phyloP scores from a whole-genome alignment of 2,329 filamentous ascomycete species.

The Trichoderma aggressivum region DNA sequence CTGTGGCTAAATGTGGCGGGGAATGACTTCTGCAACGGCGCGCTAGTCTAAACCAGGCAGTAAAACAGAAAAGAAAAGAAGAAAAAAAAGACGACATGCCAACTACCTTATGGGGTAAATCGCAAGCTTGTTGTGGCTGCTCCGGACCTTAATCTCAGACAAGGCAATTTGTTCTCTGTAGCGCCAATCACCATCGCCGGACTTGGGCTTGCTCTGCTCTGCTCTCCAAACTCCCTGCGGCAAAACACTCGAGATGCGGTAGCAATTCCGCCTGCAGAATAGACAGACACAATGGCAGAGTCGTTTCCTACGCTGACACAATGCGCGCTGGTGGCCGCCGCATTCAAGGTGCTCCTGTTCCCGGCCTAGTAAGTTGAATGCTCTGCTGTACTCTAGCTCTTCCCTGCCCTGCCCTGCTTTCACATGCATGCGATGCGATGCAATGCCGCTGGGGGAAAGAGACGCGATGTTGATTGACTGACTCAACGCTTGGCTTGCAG shows the following conservation, averaged over 20 bases:
- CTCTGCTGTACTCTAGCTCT: neutral
- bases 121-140: neutral
- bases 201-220: neutral
- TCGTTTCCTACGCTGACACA: slow-evolving; percentile 84
- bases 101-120: slow-evolving; percentile 10
- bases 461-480: neutral
- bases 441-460: neutral
- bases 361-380: slow-evolving; percentile 74
- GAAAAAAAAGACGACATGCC: neutral
- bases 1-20: slow-evolving; percentile 18
- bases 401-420: neutral
- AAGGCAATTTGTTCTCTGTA: slow-evolving; percentile 2
- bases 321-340: slow-evolving; percentile 79
- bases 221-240: neutral
- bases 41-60: slow-evolving; percentile 1
- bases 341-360: slow-evolving; percentile 88
- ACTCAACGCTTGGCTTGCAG: slow-evolving; percentile 44
- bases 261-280: slow-evolving; percentile 16
- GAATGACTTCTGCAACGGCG: neutral
- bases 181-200: neutral
- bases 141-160: neutral
- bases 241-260: slow-evolving; percentile 10
- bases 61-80: neutral
- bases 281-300: slow-evolving; percentile 62
- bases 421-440: neutral